phyloP scores from a whole-genome alignment of 306 rosid genomes.

The Morella rubra region DNA sequence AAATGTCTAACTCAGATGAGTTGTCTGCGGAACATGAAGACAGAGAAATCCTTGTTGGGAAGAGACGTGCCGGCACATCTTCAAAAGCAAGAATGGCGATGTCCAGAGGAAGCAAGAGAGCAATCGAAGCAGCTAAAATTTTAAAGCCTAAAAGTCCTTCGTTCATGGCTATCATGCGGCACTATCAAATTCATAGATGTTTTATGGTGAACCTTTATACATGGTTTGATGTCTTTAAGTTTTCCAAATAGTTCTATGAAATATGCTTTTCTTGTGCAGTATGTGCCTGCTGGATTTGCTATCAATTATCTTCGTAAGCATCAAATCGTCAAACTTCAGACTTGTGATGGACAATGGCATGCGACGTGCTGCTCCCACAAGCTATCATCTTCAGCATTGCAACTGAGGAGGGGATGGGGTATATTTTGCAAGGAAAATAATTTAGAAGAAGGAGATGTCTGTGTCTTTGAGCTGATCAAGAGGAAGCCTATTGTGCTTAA shows the following conservation, averaged over 20 bases:
- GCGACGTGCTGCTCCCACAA: too few species aligned
- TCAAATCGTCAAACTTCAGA: not conserved
- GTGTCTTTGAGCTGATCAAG: conserved; percentile 35
- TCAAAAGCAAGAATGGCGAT: not conserved
- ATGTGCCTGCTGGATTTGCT: conserved; percentile 9
- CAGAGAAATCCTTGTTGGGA: not conserved
- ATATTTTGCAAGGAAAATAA: conserved; percentile 10
- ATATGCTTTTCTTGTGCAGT: not conserved
- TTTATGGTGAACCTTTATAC: conserved; percentile 16
- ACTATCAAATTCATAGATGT: not conserved
- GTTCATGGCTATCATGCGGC: conserved; percentile 11
- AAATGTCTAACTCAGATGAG: not conserved
- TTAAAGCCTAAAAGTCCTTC: conserved; percentile 9
- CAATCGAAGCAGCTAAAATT: conserved; percentile 7
- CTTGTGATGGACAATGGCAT: not conserved
- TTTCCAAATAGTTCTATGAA: too few species aligned
- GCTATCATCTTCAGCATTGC: not conserved
- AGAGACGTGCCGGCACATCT: not conserved
- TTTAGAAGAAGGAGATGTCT: conserved; percentile 33
- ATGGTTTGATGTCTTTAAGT: not conserved
- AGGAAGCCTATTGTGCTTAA: conserved; percentile 7
- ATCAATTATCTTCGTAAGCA: not conserved
- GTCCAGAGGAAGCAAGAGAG: not conserved
- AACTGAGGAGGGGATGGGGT: conserved; percentile 19
- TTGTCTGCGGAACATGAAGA: not conserved